These are phyloP conservation scores for Rhizopogon vulgaris DNA, from an alignment of 768 basidiomycete genomes.

Conservation along the genomic window DNA sequence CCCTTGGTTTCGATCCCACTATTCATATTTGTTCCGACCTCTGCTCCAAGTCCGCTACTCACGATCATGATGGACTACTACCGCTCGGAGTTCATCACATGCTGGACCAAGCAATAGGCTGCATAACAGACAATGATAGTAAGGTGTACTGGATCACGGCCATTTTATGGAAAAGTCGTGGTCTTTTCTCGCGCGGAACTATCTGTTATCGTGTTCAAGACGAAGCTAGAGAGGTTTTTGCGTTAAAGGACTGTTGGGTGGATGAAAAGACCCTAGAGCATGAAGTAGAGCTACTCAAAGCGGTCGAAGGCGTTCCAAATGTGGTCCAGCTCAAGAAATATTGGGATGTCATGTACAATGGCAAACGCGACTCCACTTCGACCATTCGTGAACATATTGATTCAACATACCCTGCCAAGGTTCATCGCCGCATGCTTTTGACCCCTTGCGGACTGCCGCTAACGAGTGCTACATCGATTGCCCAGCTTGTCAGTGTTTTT, in stretches of 20 bases:
- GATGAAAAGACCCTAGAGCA: neutral
- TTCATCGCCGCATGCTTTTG: too few species aligned
- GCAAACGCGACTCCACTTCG: neutral
- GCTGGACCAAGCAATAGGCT: too few species aligned
- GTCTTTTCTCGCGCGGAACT: neutral
- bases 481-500: too few species aligned
- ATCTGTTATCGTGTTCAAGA: neutral
- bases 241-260: neutral
- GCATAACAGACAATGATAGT: neutral
- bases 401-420: too few species aligned
- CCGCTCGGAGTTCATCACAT: too few species aligned
- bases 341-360: neutral
- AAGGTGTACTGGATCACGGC: neutral
- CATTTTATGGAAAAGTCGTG: neutral
- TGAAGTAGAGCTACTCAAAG: neutral
- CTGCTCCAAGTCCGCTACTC: too few species aligned
- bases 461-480: too few species aligned
- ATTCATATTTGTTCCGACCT: too few species aligned
- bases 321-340: neutral
- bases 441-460: too few species aligned
- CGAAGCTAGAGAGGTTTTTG: neutral
- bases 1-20: too few species aligned
- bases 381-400: neutral
- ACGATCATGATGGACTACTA: too few species aligned
- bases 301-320: neutral